Conservation (phyloP, 805 yeast species). For the Pichia insulana region DNA sequence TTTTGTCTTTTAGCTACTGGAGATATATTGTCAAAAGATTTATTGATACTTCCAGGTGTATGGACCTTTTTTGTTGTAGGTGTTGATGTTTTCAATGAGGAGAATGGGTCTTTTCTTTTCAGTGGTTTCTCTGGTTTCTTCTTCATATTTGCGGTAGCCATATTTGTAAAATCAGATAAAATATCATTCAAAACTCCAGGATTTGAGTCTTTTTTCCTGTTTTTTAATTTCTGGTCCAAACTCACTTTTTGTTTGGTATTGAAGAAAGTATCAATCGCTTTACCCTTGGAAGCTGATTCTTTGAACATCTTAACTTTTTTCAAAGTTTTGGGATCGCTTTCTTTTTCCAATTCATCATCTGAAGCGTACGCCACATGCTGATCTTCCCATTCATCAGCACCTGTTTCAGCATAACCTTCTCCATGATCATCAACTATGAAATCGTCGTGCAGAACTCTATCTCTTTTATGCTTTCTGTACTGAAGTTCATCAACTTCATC, state of each 20-base stretch:
- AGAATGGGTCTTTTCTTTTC: slow-evolving; percentile 22
- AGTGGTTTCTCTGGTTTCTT: slow-evolving; percentile 16
- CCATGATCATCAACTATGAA: slow-evolving; percentile 93
- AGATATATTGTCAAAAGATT: slow-evolving; percentile 16
- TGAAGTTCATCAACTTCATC: slow-evolving; percentile 83
- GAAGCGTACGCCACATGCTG: slow-evolving; percentile 48
- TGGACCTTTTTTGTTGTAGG: slow-evolving; percentile 19
- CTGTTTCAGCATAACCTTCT: slow-evolving; percentile 88
- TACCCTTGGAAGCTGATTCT: slow-evolving; percentile 12
- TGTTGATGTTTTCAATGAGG: slow-evolving; percentile 18
- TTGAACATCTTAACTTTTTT: slow-evolving; percentile 21
- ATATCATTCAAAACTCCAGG: slow-evolving; percentile 56
- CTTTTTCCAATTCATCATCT: slow-evolving; percentile 34
- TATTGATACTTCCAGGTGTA: slow-evolving; percentile 20
- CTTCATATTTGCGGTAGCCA: slow-evolving; percentile 17
- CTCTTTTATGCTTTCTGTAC: slow-evolving; percentile 67
- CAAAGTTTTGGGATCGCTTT: slow-evolving; percentile 28
- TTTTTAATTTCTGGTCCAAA: slow-evolving; percentile 10
- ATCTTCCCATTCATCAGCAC: slow-evolving; percentile 81
- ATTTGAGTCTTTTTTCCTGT: slow-evolving; percentile 33
- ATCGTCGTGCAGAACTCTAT: slow-evolving; percentile 78
- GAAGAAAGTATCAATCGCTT: slow-evolving; percentile 31
- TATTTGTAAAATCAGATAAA: slow-evolving; percentile 42
- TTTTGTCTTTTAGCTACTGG: slow-evolving; percentile 18
- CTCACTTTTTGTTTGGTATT: slow-evolving; percentile 24